Base-by-base conservation (phyloP, 176 grass and related monocot species). In the Avena sativa region DNA sequence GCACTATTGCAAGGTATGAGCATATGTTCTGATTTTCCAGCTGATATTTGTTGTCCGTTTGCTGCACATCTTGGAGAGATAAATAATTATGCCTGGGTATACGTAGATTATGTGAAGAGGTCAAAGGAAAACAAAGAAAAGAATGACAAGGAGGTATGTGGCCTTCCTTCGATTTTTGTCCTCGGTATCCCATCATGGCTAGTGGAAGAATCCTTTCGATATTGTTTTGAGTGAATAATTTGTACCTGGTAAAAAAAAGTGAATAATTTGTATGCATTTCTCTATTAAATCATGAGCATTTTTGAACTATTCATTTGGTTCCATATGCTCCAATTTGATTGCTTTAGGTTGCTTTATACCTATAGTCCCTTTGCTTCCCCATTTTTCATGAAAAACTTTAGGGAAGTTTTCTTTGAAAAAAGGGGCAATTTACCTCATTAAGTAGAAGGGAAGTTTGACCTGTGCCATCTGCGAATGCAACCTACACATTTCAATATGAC, bases 61-160 rank as follows among this genome's bases (percentile, higher is more conserved):
- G 50, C 9, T 59, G 11, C 34, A 8, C 53, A 40, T 28, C 26
- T 78, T 59, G 52, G 76, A 58, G 40, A 40, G 53, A 78, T 78
- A 34, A 78, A 58, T 78, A 20, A 4, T 6, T 58, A 0, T 78
- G 5, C 76, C 10, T 78, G 20, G 57, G 4, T n/a, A 59, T n/a
- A 52, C 40, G 76, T 78, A 57, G 76, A 58, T 38, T 58, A 78
- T 78, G 76, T 78, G 76, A 78, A 78, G 76, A 78, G 10, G 40
- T 78, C 76, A 59, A 78, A 78, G 51, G 76, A 78, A 59, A 78
- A 78, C 17, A 78, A 78, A 78, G 76, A 78, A 38, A 78, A 78
- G 30, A 78, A 78, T 78, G 76, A 78, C 30, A 78, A 78, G 53
- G 76, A 78, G 76, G 76, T 78, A 78, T 59, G 28, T 78, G 32